These are phyloP conservation scores for Mycena belliarum DNA, from an alignment of 768 basidiomycete genomes.

Conservation along the genomic window DNA sequence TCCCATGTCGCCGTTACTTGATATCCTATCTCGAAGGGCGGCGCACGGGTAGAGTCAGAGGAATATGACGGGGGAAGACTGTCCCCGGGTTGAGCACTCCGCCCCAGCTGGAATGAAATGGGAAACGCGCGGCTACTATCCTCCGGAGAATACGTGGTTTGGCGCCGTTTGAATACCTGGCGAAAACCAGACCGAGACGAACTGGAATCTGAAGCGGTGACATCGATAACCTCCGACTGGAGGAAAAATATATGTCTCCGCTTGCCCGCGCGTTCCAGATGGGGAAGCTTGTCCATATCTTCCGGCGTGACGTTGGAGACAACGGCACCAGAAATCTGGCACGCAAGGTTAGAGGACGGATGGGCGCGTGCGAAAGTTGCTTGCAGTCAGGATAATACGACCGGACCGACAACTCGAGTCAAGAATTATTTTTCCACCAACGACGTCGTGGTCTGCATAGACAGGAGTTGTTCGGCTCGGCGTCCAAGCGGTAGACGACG, in stretches of 20 bases:
- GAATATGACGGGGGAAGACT: conserved; percentile 33
- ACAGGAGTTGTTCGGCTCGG: conserved; percentile 26
- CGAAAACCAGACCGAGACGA: conserved; percentile 25
- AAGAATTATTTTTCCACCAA: conserved; percentile 41
- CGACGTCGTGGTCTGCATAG: conserved; percentile 40
- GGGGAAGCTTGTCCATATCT: conserved; percentile 20
- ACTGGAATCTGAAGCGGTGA: conserved; percentile 13
- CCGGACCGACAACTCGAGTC: conserved; percentile 35
- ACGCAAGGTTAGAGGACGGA: neutral
- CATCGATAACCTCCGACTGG: conserved; percentile 26
- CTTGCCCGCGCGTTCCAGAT: neutral
- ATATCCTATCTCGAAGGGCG: conserved; percentile 35
- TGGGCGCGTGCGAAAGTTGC: neutral
- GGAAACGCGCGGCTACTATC: conserved; percentile 13
- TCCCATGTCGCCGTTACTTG: conserved; percentile 43
- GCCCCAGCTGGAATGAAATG: conserved; percentile 41
- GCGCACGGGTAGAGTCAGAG: neutral
- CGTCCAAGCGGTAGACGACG: neutral
- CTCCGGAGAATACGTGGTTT: conserved; percentile 15
- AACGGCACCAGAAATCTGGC: conserved; percentile 6
- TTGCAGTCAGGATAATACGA: conserved; percentile 36
- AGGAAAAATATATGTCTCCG: conserved; percentile 32
- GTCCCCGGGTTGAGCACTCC: conserved; percentile 37
- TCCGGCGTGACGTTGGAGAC: neutral
- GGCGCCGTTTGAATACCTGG: conserved; percentile 22